Conservation (phyloP, 78 protist species). For the Bigelowiella natans region DNA sequence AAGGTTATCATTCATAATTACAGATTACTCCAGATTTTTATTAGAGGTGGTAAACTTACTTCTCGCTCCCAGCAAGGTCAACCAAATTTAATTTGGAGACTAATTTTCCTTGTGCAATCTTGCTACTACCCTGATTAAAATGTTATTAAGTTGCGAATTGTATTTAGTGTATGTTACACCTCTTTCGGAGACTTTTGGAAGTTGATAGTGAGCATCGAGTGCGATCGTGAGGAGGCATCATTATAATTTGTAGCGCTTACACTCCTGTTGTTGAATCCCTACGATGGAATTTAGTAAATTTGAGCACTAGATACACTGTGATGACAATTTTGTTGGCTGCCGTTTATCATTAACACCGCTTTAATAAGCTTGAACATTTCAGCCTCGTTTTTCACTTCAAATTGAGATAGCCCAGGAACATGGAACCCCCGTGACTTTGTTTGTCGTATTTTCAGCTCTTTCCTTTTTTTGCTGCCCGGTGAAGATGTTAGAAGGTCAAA, state of each 20-base stretch:
- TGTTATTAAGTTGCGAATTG: too few relatives aligned
- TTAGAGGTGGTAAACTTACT: background rate
- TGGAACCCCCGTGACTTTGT: background rate
- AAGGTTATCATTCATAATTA: background rate
- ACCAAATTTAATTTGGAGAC: background rate
- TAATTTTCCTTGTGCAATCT: background rate
- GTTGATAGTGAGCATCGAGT: background rate
- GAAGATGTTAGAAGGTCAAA: too few relatives aligned
- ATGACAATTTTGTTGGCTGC: background rate
- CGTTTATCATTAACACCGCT: background rate
- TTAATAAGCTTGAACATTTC: background rate
- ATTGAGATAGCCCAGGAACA: background rate
- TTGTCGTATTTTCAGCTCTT: background rate
- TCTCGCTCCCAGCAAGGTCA: background rate
- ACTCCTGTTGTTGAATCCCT: background rate
- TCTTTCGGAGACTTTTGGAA: background rate
- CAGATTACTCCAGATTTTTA: background rate
- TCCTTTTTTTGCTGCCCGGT: too few relatives aligned
- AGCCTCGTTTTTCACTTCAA: background rate
- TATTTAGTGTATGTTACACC: background rate
- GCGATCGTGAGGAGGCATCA: background rate
- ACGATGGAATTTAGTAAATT: background rate
- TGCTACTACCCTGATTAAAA: too few relatives aligned
- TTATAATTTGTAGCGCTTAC: background rate
- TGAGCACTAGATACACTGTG: too few relatives aligned